Evolutionary conservation across 1,284 basidiomycete species (phyloP).

Genomic region (Somion occarium): DNA sequence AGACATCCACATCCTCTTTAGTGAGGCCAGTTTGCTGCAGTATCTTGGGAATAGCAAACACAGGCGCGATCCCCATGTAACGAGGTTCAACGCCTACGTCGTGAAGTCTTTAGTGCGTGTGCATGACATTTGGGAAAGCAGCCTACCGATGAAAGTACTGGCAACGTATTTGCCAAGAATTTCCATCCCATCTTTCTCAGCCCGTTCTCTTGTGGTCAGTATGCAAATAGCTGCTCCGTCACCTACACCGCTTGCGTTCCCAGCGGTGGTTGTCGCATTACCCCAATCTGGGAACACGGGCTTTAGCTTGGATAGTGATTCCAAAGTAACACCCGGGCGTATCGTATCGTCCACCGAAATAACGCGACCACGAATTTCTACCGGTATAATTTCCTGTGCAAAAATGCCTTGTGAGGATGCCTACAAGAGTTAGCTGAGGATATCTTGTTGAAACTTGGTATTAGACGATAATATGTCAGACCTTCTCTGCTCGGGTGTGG

Average conservation of each 20-base stretch:
- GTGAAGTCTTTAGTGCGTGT: not conserved
- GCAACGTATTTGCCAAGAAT: constrained; percentile 89
- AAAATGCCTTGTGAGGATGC: constrained; percentile 64
- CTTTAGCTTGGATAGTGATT: constrained; percentile 63
- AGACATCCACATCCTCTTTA: constrained; percentile 86
- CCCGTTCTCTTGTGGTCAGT: constrained; percentile 79
- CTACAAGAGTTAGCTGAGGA: constrained; percentile 27
- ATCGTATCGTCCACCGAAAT: constrained; percentile 77
- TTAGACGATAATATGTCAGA: constrained; percentile 20
- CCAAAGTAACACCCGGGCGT: constrained; percentile 70
- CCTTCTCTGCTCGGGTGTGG: constrained; percentile 71
- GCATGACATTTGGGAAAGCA: constrained; percentile 7
- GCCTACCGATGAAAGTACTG: constrained; percentile 73
- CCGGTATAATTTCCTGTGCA: constrained; percentile 75
- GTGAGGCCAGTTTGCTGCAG: constrained; percentile 69
- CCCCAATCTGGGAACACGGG: constrained; percentile 81
- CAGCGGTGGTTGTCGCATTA: constrained; percentile 71
- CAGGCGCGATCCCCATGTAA: constrained; percentile 85
- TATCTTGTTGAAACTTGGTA: not conserved
- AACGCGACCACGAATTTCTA: constrained; percentile 56
- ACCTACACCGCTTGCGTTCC: constrained; percentile 91
- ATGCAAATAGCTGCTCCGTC: constrained; percentile 93
- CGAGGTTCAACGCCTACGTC: constrained; percentile 74
- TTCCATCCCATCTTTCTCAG: constrained; percentile 81
- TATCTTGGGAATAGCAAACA: constrained; percentile 80